A percentile compares a stretch with the other conserved stretches of the same genome.
These are phyloP conservation scores for Hyaloscypha variabilis DNA, from an alignment of 495 filamentous ascomycete genomes.

Conservation along the genomic window DNA sequence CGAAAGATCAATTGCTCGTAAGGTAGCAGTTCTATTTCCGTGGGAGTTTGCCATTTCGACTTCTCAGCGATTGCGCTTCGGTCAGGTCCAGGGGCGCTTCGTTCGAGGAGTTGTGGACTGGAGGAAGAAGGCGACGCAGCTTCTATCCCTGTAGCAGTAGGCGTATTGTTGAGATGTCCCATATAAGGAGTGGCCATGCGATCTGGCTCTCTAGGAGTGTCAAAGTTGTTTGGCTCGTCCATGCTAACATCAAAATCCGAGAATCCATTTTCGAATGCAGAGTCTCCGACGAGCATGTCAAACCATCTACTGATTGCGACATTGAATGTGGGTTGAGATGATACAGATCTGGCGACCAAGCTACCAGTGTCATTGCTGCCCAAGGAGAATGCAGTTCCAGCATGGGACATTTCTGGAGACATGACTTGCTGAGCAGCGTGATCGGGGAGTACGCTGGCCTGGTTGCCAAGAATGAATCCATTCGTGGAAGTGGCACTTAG, in stretches of 20 bases:
- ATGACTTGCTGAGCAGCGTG: constrained; percentile 2
- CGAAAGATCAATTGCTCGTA: constrained; percentile 18
- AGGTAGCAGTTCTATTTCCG: not conserved
- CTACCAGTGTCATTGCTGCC: constrained; percentile 1
- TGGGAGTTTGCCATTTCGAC: constrained; percentile 11
- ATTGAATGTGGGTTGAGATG: constrained; percentile 11
- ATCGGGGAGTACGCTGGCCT: not conserved
- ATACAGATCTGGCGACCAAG: constrained; percentile 1
- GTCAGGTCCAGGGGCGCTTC: constrained; percentile 3
- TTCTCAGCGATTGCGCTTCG: constrained; percentile 6
- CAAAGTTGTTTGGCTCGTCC: not conserved
- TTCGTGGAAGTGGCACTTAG: not conserved
- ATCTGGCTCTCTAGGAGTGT: not conserved
- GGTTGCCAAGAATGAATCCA: not conserved
- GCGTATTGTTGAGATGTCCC: not conserved
- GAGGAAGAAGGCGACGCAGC: constrained; percentile 6
- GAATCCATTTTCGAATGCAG: not conserved
- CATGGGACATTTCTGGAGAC: constrained; percentile 16
- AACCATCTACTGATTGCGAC: constrained; percentile 17
- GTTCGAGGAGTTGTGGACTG: constrained; percentile 11
- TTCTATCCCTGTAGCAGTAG: not conserved
- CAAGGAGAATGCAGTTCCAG: constrained; percentile 1
- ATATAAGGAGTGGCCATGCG: constrained; percentile 1
- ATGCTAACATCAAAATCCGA: constrained; percentile 1
- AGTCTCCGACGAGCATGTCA: constrained; percentile 16